These are phyloP conservation scores for Termitomyces sp. DNA, from an alignment of 768 basidiomycete genomes.

Conservation along the genomic window DNA sequence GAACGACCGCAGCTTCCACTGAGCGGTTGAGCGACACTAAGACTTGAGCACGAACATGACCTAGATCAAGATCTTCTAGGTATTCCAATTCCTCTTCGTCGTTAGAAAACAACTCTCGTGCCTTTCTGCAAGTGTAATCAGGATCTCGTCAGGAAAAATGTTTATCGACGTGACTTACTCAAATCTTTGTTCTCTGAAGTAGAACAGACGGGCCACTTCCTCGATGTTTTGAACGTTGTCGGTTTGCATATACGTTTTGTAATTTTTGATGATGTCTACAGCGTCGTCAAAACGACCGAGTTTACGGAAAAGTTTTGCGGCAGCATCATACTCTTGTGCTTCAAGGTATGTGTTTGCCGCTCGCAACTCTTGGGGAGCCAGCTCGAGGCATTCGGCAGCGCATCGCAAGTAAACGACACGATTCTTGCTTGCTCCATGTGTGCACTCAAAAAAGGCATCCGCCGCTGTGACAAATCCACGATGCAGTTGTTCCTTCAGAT, in stretches of 20 bases:
- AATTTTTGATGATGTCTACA: constrained; percentile 32
- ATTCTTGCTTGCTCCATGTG: constrained; percentile 21
- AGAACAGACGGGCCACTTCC: constrained; percentile 40
- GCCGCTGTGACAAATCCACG: constrained; percentile 41
- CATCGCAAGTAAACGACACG: constrained; percentile 30
- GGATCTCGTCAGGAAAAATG: neutral
- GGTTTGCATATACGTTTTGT: constrained; percentile 24
- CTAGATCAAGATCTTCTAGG: constrained; percentile 47
- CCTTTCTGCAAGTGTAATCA: constrained; percentile 30
- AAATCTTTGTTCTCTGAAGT: constrained; percentile 30
- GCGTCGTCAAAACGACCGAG: constrained; percentile 49
- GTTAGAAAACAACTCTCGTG: constrained; percentile 39
- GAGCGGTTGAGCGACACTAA: constrained; percentile 35
- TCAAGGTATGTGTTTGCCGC: constrained; percentile 41
- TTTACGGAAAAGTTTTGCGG: constrained; percentile 45
- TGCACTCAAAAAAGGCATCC: constrained; percentile 41
- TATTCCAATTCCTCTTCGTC: constrained; percentile 52
- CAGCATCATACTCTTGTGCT: constrained; percentile 36
- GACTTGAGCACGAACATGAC: constrained; percentile 39
- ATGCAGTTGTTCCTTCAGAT: constrained; percentile 16
- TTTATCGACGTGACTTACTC: constrained; percentile 20
- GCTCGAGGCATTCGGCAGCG: constrained; percentile 43
- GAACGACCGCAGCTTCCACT: constrained; percentile 46
- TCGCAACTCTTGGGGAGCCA: constrained; percentile 27
- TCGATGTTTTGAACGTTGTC: constrained; percentile 30